phyloP scores from a whole-genome alignment of 768 basidiomycete species.

The Suillus lakei region DNA sequence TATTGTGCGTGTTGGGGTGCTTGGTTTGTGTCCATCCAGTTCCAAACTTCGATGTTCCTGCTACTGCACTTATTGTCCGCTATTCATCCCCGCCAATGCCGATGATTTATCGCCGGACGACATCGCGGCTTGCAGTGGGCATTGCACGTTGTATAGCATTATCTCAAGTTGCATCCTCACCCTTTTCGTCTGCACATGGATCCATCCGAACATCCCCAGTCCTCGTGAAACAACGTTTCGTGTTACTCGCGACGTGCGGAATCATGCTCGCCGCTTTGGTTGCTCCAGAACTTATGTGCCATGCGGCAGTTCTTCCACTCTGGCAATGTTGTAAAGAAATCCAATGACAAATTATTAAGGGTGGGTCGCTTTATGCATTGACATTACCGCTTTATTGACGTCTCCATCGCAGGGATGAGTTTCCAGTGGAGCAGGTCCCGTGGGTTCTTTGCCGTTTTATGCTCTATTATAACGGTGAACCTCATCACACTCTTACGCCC shows the following conservation, averaged over 20 bases:
- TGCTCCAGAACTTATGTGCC: no score
- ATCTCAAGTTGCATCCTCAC: constrained; percentile 33
- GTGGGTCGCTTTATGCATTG: background rate
- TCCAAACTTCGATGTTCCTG: background rate
- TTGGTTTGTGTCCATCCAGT: background rate
- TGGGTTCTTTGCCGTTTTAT: constrained; percentile 31
- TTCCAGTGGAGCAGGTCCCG: constrained; percentile 27
- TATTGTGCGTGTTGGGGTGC: background rate
- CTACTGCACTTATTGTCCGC: background rate
- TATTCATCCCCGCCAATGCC: background rate
- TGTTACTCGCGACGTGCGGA: constrained; percentile 6
- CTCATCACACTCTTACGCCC: constrained; percentile 1
- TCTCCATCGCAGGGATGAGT: constrained; percentile 10
- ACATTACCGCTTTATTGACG: background rate
- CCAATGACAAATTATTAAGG: background rate
- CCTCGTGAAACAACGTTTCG: constrained; percentile 14
- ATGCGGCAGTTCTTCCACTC: constrained; percentile 30
- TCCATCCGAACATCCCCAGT: constrained; percentile 37
- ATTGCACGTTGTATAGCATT: constrained; percentile 35
- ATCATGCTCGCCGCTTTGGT: no score
- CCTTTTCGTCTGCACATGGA: constrained; percentile 36
- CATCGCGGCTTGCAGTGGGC: constrained; percentile 3
- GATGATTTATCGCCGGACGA: background rate
- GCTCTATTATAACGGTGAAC: background rate
- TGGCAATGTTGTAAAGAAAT: background rate